Base-by-base conservation (phyloP, 202 grass and related monocot genomes). In the Saccharum hybrid region DNA sequence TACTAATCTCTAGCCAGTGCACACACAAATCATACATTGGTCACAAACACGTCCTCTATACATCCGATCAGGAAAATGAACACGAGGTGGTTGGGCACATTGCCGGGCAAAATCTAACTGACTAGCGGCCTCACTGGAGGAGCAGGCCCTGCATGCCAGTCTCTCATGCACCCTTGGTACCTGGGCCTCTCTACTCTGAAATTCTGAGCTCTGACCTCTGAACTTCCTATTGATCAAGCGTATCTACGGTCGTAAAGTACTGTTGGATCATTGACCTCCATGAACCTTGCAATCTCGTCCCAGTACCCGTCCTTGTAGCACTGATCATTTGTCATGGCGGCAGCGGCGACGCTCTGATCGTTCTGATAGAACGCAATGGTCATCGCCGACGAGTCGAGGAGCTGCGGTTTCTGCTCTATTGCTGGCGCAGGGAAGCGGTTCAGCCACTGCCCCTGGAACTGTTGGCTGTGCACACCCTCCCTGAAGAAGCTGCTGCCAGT, bases 251-350 rank as follows among this genome's bases (percentile, higher is more conserved):
- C 85, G 64, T 85, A 71, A 64, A 84, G 39, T 37, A 33, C 81
- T 63, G 52, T 15, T 48, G 86, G 62, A 84, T 92, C 90, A 63
- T 33, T 87, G 37, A 85, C 40, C 68, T 97, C 92, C 88, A 97
- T 89, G 28, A 94, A 88, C 69, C 78, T 87, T 10, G 88, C 88
- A 22, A 97, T 86, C 75, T 97, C 93, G 18, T 93, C 91, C 89
- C 86, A 94, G 75, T 77, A 87, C 18, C 78, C 83, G 0, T 93
- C 92, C 62, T 84, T 88, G 75, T 81, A 84, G 78, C 65, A 85
- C 45, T 57, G 52, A 57, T 93, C 88, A 10, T 56, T 78, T 8
- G 21, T 26, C 1, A 8, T 0, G 7, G 54, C n/a, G 2, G 57
- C 9, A 3, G 21, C 19, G n/a, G 75, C 22, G 4, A 85, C 37